Evolutionary conservation across 331 rosid genomes (phyloP), one percentile per base, ranked within the genome.

Genomic region (Rosa hybrid): DNA sequence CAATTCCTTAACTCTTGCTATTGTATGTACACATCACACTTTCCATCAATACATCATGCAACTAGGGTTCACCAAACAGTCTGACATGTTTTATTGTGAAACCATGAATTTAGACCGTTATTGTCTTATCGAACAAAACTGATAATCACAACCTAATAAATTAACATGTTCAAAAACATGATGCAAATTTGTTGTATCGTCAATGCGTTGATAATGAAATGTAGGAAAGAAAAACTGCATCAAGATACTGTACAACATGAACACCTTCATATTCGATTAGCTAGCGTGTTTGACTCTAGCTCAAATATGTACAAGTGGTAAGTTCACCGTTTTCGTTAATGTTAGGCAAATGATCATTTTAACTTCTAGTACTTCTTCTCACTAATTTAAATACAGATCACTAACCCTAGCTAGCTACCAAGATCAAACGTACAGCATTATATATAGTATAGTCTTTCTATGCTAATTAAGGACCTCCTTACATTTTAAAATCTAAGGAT

Each of bases 221-320:
- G 60, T n/a, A 81, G 73, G 72, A 39, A 39, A 34, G 46, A 68
- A 69, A 6, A 1, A 12, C 17, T 57, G 74, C 65, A 21, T 21
- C 38, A 62, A 71, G 62, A 64, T 34, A 67, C 27, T n/a, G 64
- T n/a, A 21, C 65, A 60, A 80, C 18, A 54, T 7, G 68, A 30
- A 60, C 17, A 68, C 16, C 42, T 38, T 23, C 27, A 11, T 17
- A 7, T 5, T 45, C 2, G 71, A 64, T n/a, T 53, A 49, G 41
- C 14, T 49, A 34, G 57, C 77, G 86, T 79, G 80, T 81, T 71
- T 85, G 84, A 39, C 77, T 78, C 46, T 45, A 14, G 45, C 54
- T 67, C 64, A 45, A 34, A 42, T 23, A 34, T 6, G 20, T 27
- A 34, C 46, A 39, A 73, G 77, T 65, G 71, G 30, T 6, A 73